Evolutionary conservation across 2,329 filamentous ascomycete genomes (phyloP).

Genomic region (Diaporthe sp.): DNA sequence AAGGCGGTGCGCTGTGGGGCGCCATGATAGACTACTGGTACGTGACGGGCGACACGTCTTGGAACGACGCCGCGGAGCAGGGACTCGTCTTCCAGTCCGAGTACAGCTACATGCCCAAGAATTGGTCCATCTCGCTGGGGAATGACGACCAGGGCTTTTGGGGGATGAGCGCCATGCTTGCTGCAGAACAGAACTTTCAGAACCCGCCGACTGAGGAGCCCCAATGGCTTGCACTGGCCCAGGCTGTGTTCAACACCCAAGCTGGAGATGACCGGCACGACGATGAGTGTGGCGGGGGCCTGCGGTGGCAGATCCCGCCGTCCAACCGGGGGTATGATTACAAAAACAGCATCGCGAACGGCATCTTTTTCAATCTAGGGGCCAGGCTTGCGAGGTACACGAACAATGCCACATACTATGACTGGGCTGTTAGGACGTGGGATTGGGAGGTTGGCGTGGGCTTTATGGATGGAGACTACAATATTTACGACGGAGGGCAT

Average conservation of each 20-base stretch:
- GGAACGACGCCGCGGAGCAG: conserved; percentile 59
- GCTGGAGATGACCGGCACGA: conserved; percentile 70
- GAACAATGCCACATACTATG: conserved; percentile 62
- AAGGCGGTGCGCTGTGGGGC: conserved; percentile 72
- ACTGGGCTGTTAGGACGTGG: conserved; percentile 65
- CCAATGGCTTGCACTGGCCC: conserved; percentile 65
- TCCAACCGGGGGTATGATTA: conserved; percentile 74
- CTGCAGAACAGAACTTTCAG: conserved; percentile 67
- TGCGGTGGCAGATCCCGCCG: conserved; percentile 74
- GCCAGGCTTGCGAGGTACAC: conserved; percentile 71
- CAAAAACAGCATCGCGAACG: conserved; percentile 63
- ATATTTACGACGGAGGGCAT: conserved; percentile 71
- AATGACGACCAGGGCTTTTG: conserved; percentile 78
- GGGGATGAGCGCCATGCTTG: conserved; percentile 69
- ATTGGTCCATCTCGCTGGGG: conserved; percentile 49
- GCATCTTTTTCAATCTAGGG: conserved; percentile 56
- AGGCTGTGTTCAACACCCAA: conserved; percentile 71
- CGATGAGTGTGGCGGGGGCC: conserved; percentile 67
- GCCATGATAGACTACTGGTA: conserved; percentile 75
- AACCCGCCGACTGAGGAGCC: conserved; percentile 63
- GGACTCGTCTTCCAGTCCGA: conserved; percentile 46
- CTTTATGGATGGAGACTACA: conserved; percentile 65
- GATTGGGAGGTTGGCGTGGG: conserved; percentile 62
- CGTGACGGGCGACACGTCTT: conserved; percentile 69
- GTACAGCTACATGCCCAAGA: conserved; percentile 47